These are phyloP conservation scores for Nakazawaea ernobii DNA, from an alignment of 805 yeast species.

Conservation along the genomic window DNA sequence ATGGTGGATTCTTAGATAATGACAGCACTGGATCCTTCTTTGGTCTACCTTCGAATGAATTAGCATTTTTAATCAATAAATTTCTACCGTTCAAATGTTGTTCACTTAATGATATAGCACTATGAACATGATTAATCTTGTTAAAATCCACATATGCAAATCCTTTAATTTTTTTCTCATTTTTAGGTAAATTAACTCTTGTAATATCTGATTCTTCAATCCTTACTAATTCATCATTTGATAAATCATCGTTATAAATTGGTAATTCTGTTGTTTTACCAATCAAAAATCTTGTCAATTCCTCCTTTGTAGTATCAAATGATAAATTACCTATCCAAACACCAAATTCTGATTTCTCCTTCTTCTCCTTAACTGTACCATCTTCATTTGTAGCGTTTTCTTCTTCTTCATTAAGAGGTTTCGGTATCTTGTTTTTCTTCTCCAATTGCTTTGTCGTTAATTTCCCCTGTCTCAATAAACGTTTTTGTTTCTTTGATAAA, in stretches of 20 bases:
- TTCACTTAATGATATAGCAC: constrained; percentile 68
- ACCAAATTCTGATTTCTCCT: constrained; percentile 51
- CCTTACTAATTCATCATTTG: constrained; percentile 22
- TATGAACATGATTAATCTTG: constrained; percentile 49
- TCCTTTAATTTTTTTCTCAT: constrained; percentile 66
- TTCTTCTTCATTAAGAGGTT: constrained; percentile 29
- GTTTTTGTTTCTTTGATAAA: constrained; percentile 84
- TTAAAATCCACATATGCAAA: constrained; percentile 87
- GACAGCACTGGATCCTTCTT: constrained; percentile 36
- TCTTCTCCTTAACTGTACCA: constrained; percentile 11
- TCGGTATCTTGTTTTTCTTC: constrained; percentile 15
- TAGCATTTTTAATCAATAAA: constrained; percentile 74
- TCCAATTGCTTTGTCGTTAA: constrained; percentile 51
- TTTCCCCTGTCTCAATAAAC: constrained; percentile 76
- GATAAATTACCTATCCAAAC: constrained; percentile 95
- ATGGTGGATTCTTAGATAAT: constrained; percentile 75
- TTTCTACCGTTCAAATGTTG: constrained; percentile 75
- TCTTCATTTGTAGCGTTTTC: constrained; percentile 18
- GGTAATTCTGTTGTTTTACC: constrained; percentile 45
- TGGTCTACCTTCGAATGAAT: constrained; percentile 86
- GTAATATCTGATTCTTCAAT: constrained; percentile 57
- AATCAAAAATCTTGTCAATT: constrained; percentile 56
- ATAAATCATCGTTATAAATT: constrained; percentile 20
- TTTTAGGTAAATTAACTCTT: constrained; percentile 76
- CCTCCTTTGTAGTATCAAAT: constrained; percentile 76